Conservation (phyloP, 2,329 filamentous ascomycete genomes). For the Fusarium guadeloupense region DNA sequence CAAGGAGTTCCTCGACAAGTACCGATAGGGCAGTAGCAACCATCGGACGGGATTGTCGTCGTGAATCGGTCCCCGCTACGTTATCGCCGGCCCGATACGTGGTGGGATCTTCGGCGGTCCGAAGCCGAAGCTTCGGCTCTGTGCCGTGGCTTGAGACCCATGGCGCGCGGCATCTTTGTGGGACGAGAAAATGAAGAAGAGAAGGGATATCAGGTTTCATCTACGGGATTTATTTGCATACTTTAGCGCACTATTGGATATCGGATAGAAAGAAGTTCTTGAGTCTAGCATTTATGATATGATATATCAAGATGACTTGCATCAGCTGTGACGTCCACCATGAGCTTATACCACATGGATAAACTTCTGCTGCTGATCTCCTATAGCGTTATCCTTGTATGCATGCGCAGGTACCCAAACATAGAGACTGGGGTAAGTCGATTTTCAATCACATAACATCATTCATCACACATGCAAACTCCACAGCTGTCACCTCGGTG, state of each 20-base stretch:
- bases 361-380: slow-evolving; percentile 9
- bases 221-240: slow-evolving; percentile 16
- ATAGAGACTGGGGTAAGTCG: slow-evolving; percentile 20
- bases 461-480: slow-evolving; percentile 20
- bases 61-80: not conserved
- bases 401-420: slow-evolving; percentile 23
- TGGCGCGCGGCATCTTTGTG: slow-evolving; percentile 6
- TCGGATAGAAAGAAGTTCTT: slow-evolving; percentile 28
- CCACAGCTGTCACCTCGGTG: slow-evolving; percentile 13
- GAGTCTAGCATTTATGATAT: slow-evolving; percentile 35
- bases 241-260: slow-evolving; percentile 29
- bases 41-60: not conserved
- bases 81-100: slow-evolving; percentile 3
- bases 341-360: not conserved
- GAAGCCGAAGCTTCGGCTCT: slow-evolving; percentile 12
- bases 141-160: slow-evolving; percentile 3
- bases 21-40: slow-evolving; percentile 52
- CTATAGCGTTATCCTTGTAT: slow-evolving; percentile 12
- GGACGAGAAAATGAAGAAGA: not conserved
- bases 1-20: slow-evolving; percentile 88
- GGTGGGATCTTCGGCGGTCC: slow-evolving; percentile 16
- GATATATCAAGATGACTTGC: not conserved
- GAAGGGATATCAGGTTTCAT: not conserved
- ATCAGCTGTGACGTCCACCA: not conserved
- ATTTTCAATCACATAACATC: slow-evolving; percentile 15